Base-by-base conservation (phyloP, 768 basidiomycete genomes). In the Naganishia randhawae region DNA sequence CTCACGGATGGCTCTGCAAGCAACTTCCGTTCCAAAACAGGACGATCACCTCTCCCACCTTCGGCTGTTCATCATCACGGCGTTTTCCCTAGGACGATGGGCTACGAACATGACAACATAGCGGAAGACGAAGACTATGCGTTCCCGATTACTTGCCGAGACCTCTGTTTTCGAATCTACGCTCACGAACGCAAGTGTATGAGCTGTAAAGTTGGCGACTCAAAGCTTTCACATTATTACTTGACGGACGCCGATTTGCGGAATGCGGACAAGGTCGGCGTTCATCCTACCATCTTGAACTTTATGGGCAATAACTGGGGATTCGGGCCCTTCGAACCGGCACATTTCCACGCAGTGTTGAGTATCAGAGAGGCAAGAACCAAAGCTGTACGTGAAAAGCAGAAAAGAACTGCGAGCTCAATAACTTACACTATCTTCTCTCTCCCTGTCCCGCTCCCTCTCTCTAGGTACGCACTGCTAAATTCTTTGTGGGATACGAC, bases 401-500 rank as follows among this genome's bases (percentile, higher is more conserved):
- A 9, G 17, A 45, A 7, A 7, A 48, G 29, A 17, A 7, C 11
- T n/a, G 1, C 32, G 25, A n/a, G 25, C 27, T 53, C n/a, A n/a
- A 16, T 37, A 39, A 17, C 33, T 17, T 22, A 50, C 50, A 27
- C 39, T 17, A 1, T n/a, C 13, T 27, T 42, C 25, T n/a, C 17
- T 19, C 19, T 25, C 65, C 14, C 3, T 51, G n/a, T n/a, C 25
- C 2, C 14, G 13, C 42, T 42, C 25, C 33, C 17, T 19, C 19
- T 25, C 65, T 14, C 3, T 51, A 62, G 67, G 67, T 68, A 33
- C 67, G 67, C 7, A 68, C 67, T n/a, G 41, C 61, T 32, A 68
- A 68, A 29, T 63, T 63, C 32, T 68, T 68, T 31, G 55, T 54
- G 4, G 67, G 67, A 6, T 68, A 68, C 61, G 67, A 68, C 27